Evolutionary conservation across 176 grass and related monocot genomes (phyloP).

Genomic region (Oryza meridionalis): DNA sequence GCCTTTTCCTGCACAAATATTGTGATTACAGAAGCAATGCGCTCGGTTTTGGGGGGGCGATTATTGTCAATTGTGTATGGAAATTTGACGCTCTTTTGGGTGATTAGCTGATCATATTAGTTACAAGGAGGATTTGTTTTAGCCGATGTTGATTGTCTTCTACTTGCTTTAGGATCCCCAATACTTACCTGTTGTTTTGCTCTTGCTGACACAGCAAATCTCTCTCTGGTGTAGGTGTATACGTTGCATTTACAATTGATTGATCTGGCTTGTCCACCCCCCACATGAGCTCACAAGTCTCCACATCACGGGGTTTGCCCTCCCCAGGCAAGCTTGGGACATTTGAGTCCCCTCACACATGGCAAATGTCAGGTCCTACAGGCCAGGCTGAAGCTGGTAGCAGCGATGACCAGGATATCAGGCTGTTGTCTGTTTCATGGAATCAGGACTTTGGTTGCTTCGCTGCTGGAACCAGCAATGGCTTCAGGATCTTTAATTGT

Average conservation of each 20-base stretch:
- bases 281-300: slow-evolving; percentile 71
- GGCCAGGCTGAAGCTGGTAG: slow-evolving; percentile 42
- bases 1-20: background rate
- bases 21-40: background rate
- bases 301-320: slow-evolving; percentile 47
- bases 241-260: background rate
- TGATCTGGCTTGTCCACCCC: background rate
- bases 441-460: slow-evolving; percentile 91
- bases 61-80: background rate
- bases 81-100: background rate
- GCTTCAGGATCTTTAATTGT: slow-evolving; percentile 84
- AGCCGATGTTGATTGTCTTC: slow-evolving; percentile 3
- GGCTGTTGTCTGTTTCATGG: slow-evolving; percentile 76
- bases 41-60: accelerated
- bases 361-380: slow-evolving; percentile 44
- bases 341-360: slow-evolving; percentile 45
- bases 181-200: background rate
- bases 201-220: background rate
- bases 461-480: slow-evolving; percentile 78
- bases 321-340: slow-evolving; percentile 44
- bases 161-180: slow-evolving; percentile 15
- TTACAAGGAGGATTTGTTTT: background rate
- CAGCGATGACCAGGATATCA: slow-evolving; percentile 52
- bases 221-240: background rate
- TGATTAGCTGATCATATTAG: background rate